A percentile compares a stretch with the other conserved stretches of the same genome.
These are phyloP conservation scores for Nematocida minor DNA, from an alignment of 371 early-diverging fungal genomes.

Conservation along the genomic window DNA sequence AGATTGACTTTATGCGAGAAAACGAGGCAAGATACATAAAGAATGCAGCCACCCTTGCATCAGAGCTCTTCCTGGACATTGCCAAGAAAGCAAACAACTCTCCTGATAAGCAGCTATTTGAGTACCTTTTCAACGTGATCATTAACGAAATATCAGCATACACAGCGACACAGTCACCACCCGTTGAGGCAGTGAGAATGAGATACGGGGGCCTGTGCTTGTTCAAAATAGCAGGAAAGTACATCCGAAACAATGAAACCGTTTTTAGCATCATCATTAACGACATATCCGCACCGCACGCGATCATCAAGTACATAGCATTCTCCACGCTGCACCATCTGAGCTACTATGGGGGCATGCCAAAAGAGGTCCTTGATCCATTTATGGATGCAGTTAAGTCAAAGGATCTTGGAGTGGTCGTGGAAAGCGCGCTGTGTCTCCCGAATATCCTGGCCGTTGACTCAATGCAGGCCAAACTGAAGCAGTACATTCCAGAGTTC, in stretches of 20 bases:
- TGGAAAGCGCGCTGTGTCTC: constrained; percentile 60
- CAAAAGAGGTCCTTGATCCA: constrained; percentile 39
- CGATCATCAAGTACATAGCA: constrained; percentile 44
- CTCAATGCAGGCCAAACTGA: background rate
- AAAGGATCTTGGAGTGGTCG: constrained; percentile 52
- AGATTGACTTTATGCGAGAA: constrained; percentile 58
- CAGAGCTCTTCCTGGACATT: constrained; percentile 57
- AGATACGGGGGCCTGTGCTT: constrained; percentile 59
- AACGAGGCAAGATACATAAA: constrained; percentile 56
- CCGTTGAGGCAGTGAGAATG: constrained; percentile 10
- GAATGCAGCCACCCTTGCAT: constrained; percentile 25
- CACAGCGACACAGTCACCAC: constrained; percentile 9
- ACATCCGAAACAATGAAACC: constrained; percentile 24
- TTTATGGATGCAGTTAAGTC: constrained; percentile 34
- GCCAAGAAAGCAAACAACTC: constrained; percentile 38
- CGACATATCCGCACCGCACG: constrained; percentile 49
- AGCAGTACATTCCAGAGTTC: constrained; percentile 51
- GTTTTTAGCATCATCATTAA: constrained; percentile 44
- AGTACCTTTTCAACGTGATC: constrained; percentile 37
- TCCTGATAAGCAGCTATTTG: constrained; percentile 11
- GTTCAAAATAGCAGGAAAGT: constrained; percentile 48
- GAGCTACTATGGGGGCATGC: constrained; percentile 53
- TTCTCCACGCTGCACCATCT: constrained; percentile 59
- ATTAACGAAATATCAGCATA: constrained; percentile 17
- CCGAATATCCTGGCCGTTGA: constrained; percentile 51